Percentiles rank a stretch among this genome's conserved stretches.
Evolutionary conservation across 1,139 yeast genomes (phyloP).

Genomic region (Dujonia santamariae): DNA sequence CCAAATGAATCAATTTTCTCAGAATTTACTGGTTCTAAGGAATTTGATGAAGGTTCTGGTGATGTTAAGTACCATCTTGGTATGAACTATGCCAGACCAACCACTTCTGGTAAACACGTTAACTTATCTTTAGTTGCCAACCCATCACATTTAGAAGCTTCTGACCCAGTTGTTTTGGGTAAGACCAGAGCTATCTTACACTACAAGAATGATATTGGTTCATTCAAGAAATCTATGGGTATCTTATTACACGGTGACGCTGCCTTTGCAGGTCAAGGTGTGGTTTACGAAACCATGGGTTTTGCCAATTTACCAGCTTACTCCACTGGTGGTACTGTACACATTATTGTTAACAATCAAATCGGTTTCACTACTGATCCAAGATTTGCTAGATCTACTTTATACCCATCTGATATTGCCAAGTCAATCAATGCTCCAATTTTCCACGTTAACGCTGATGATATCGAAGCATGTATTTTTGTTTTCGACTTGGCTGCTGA

Average conservation of each 20-base stretch:
- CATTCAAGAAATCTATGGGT: constrained; percentile 83
- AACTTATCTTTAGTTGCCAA: constrained; percentile 95
- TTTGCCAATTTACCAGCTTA: constrained; percentile 89
- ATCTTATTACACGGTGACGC: constrained; percentile 98
- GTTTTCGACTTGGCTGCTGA: constrained; percentile 96
- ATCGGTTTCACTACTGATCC: constrained; percentile 99
- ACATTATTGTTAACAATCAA: constrained; percentile 94
- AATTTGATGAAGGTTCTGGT: constrained; percentile 91
- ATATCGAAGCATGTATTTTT: constrained; percentile 88
- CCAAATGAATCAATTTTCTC: constrained; percentile 97
- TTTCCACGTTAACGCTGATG: constrained; percentile 99
- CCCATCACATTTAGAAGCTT: constrained; percentile 98
- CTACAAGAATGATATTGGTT: constrained; percentile 81
- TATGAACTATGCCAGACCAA: constrained; percentile 98
- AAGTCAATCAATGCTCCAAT: constrained; percentile 96
- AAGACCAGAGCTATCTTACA: constrained; percentile 96
- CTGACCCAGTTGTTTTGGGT: constrained; percentile 98
- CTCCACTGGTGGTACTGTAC: constrained; percentile 98
- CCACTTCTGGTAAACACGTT: constrained; percentile 96
- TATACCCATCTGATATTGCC: constrained; percentile 97
- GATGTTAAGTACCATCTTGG: constrained; percentile 99
- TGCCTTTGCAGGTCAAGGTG: constrained; percentile 98
- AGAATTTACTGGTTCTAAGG: constrained; percentile 89
- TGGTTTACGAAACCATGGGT: constrained; percentile 97
- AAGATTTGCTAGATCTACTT: constrained; percentile 94